Evolutionary conservation across 306 rosid species (phyloP).

Genomic region (Clitoria ternatea): DNA sequence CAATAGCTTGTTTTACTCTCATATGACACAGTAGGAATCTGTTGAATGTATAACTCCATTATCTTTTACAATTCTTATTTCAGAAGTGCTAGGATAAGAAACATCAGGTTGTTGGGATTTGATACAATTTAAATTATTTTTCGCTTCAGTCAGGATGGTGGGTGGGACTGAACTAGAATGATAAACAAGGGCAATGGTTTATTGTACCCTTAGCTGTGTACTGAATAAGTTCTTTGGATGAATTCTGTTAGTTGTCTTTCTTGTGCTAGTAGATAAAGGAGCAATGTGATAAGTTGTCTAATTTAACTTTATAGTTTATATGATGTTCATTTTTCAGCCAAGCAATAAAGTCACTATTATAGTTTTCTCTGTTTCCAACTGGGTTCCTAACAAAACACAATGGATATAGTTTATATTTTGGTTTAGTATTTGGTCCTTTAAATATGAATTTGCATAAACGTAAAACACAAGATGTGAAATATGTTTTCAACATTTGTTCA

Average conservation of each 20-base stretch:
- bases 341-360: not conserved
- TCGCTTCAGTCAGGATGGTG: not conserved
- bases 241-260: not conserved
- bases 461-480: not conserved
- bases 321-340: not conserved
- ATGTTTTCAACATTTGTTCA: not conserved
- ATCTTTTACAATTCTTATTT: not conserved
- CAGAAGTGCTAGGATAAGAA: not conserved
- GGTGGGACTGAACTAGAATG: not conserved
- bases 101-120: not conserved
- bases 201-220: constrained; percentile 5
- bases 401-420: not conserved
- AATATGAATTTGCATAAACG: not conserved
- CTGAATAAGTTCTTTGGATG: not conserved
- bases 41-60: not conserved
- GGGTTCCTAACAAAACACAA: not conserved
- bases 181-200: not conserved
- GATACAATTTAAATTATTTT: not conserved
- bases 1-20: not conserved
- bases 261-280: not conserved
- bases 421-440: not conserved
- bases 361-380: not conserved
- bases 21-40: not conserved
- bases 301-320: not conserved
- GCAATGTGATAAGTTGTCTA: not conserved